Evolutionary conservation across 345 rosid species (phyloP).

Genomic region (Zanthoxylum bungeanum): DNA sequence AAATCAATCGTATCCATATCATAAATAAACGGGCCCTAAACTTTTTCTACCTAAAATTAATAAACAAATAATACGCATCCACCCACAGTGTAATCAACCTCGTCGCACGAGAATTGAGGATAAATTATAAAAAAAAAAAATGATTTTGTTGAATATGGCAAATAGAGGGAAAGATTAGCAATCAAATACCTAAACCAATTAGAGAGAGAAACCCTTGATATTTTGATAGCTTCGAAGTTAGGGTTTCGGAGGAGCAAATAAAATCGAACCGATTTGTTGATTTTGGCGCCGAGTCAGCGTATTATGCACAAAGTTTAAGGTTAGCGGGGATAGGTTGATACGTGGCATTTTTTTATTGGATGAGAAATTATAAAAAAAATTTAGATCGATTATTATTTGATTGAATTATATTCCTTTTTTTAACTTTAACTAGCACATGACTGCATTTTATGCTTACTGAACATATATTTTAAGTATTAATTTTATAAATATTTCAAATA

Average conservation of each 20-base stretch:
- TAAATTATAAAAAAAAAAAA: neutral
- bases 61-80: too few species aligned
- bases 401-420: too few species aligned
- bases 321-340: neutral
- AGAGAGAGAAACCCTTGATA: neutral
- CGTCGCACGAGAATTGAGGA: neutral
- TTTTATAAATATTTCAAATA: too few species aligned
- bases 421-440: too few species aligned
- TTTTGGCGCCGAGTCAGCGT: constrained; percentile 20
- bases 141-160: neutral
- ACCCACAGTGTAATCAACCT: neutral
- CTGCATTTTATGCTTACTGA: too few species aligned
- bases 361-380: too few species aligned
- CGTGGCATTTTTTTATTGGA: too few species aligned
- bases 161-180: neutral
- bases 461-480: too few species aligned
- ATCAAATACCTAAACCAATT: constrained; percentile 12
- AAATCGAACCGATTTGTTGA: neutral
- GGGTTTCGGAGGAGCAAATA: constrained; percentile 4
- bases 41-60: too few species aligned
- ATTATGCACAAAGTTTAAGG: neutral
- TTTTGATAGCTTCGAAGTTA: neutral
- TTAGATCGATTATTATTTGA: too few species aligned
- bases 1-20: neutral
- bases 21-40: neutral